Percentiles rank a stretch among this genome's conserved stretches.
Conservation (phyloP, 345 rosid species). For the Clarkia xantiana region DNA sequence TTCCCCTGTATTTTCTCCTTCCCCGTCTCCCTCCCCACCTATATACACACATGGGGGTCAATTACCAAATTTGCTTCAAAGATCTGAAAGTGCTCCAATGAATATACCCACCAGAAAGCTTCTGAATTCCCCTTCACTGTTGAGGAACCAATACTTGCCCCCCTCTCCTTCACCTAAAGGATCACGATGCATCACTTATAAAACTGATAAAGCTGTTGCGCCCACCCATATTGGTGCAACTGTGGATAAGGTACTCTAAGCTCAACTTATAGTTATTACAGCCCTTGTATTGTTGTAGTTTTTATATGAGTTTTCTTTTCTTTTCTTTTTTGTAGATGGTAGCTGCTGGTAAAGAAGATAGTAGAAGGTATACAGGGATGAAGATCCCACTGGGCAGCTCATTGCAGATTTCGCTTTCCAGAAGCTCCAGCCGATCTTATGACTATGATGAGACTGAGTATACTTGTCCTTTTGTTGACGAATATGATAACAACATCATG, state of each 20-base stretch:
- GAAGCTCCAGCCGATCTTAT: conserved; percentile 69
- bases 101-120: conserved; percentile 35
- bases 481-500: conserved; percentile 47
- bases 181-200: conserved; percentile 25
- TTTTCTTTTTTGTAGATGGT: conserved; percentile 22
- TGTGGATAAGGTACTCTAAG: conserved; percentile 50
- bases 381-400: conserved; percentile 42
- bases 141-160: conserved; percentile 33
- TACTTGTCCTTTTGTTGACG: conserved; percentile 74
- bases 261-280: neutral
- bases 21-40: conserved; percentile 62
- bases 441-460: conserved; percentile 71
- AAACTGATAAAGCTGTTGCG: conserved; percentile 25
- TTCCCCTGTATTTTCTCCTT: conserved; percentile 50
- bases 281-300: conserved; percentile 1
- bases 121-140: conserved; percentile 22
- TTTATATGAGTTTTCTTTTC: conserved; percentile 2
- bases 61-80: conserved; percentile 26
- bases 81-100: conserved; percentile 85
- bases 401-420: conserved; percentile 43
- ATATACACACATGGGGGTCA: conserved; percentile 30
- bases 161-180: conserved; percentile 47
- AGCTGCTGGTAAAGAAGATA: conserved; percentile 42
- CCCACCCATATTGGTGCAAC: conserved; percentile 24
- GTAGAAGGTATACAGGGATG: conserved; percentile 26